These are phyloP conservation scores for Neurospora sp. DNA, from an alignment of 495 filamentous ascomycete species.

Conservation along the genomic window DNA sequence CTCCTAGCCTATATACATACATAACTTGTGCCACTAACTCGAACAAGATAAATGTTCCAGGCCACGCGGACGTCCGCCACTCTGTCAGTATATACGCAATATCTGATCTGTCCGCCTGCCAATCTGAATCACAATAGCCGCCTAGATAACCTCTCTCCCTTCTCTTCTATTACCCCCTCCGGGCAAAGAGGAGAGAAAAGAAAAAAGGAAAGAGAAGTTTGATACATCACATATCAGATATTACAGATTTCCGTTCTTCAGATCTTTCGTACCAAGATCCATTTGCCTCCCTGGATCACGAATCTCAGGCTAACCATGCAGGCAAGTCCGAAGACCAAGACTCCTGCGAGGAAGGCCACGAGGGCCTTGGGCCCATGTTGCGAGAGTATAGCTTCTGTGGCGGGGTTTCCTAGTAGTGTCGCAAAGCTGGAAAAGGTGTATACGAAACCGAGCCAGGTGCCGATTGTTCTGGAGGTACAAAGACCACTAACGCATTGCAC, in stretches of 20 bases:
- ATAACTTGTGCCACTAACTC: background rate
- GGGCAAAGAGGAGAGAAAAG: background rate
- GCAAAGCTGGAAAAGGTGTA: constrained; percentile 19
- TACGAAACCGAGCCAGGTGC: constrained; percentile 19
- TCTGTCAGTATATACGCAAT: background rate
- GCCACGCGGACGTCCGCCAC: background rate
- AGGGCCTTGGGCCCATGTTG: constrained; percentile 9
- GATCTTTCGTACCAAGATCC: background rate
- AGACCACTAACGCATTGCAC: constrained; percentile 21
- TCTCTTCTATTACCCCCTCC: background rate
- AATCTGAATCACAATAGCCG: background rate
- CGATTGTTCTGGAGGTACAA: constrained; percentile 9
- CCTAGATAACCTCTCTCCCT: background rate
- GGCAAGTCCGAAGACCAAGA: constrained; percentile 13
- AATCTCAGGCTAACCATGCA: background rate
- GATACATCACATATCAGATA: background rate
- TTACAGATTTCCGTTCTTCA: background rate
- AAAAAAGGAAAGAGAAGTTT: background rate
- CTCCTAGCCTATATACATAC: background rate
- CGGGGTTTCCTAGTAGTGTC: constrained; percentile 17
- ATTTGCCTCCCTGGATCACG: background rate
- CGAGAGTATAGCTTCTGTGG: constrained; percentile 13
- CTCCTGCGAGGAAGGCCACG: constrained; percentile 15
- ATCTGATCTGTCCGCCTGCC: background rate
- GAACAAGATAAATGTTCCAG: background rate